A percentile compares a stretch with the other conserved stretches of the same genome.
These are phyloP conservation scores for Hebeloma cylindrosporum DNA, from an alignment of 768 basidiomycete genomes.

Conservation along the genomic window DNA sequence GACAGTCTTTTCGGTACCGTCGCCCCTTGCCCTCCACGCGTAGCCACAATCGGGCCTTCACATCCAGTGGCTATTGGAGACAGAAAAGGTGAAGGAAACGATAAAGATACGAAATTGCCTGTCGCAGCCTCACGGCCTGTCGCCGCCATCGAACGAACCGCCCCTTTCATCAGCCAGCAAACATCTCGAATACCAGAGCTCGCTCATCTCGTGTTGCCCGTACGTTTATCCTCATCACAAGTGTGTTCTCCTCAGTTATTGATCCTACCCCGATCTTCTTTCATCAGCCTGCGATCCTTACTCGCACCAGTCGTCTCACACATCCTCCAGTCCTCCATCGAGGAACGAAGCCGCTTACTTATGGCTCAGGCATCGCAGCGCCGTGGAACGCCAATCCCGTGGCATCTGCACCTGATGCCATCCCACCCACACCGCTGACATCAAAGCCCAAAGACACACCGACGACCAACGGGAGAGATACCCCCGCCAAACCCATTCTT, in stretches of 20 bases:
- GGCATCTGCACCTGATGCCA: slow-evolving; percentile 27
- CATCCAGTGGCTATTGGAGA: slow-evolving; percentile 53
- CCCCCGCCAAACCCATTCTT: slow-evolving; percentile 35
- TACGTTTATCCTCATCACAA: slow-evolving; percentile 35
- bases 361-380: slow-evolving; percentile 49
- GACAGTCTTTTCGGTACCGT: slow-evolving; percentile 63
- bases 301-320: slow-evolving; percentile 59
- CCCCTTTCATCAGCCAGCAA: slow-evolving; percentile 65
- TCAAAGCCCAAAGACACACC: slow-evolving; percentile 31
- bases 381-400: slow-evolving; percentile 52
- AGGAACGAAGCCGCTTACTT: slow-evolving; percentile 44
- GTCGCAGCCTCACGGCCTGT: slow-evolving; percentile 45
- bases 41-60: slow-evolving; percentile 62
- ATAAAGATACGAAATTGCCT: slow-evolving; percentile 56
- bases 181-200: slow-evolving; percentile 65
- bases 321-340: slow-evolving; percentile 68
- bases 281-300: slow-evolving; percentile 50
- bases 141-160: slow-evolving; percentile 48
- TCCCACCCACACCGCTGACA: slow-evolving; percentile 27
- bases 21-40: slow-evolving; percentile 60
- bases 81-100: slow-evolving; percentile 36
- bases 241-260: background rate
- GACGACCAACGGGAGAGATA: slow-evolving; percentile 26
- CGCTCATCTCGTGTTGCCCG: slow-evolving; percentile 65
- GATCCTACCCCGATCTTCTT: slow-evolving; percentile 5